Percentiles rank a stretch among this genome's conserved stretches.
phyloP scores from a whole-genome alignment of 805 yeast species.

The Teunomyces atbi region DNA sequence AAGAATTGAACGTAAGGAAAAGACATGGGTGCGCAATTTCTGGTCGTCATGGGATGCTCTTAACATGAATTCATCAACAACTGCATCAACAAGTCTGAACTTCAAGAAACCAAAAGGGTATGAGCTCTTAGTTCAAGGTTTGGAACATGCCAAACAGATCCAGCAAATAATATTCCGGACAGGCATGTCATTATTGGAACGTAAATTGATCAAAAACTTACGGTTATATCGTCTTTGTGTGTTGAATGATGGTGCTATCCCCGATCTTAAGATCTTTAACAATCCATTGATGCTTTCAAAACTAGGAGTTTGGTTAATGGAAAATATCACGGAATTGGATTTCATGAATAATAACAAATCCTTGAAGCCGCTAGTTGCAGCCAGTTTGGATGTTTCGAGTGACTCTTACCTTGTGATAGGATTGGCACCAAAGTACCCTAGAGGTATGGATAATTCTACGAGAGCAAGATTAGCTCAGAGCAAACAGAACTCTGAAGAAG shows the following conservation, averaged over 20 bases:
- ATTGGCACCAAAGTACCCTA: conserved; percentile 76
- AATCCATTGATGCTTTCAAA: conserved; percentile 86
- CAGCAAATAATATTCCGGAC: conserved; percentile 84
- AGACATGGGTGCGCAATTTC: conserved; percentile 71
- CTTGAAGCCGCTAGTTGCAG: conserved; percentile 79
- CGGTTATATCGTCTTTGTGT: conserved; percentile 83
- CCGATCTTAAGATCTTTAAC: conserved; percentile 70
- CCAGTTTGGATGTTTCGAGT: conserved; percentile 69
- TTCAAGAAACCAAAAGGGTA: conserved; percentile 41
- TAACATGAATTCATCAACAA: conserved; percentile 25
- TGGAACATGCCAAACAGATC: conserved; percentile 77
- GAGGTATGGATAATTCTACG: conserved; percentile 37
- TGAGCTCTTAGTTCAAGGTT: conserved; percentile 62
- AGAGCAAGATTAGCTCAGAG: conserved; percentile 30
- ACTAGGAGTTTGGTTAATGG: conserved; percentile 88
- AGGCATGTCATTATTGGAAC: conserved; percentile 86
- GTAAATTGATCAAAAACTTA: conserved; percentile 73
- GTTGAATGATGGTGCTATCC: conserved; percentile 72
- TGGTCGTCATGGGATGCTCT: conserved; percentile 62
- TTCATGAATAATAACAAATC: conserved; percentile 30
- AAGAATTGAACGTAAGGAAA: conserved; percentile 45
- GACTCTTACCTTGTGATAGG: conserved; percentile 88
- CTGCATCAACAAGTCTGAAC: conserved; percentile 6
- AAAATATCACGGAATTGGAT: conserved; percentile 81
- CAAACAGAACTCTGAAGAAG: conserved; percentile 29